Percentiles rank a stretch among this genome's conserved stretches.
phyloP scores from a whole-genome alignment of 305 asterid species.

The Fraxinus sp. region DNA sequence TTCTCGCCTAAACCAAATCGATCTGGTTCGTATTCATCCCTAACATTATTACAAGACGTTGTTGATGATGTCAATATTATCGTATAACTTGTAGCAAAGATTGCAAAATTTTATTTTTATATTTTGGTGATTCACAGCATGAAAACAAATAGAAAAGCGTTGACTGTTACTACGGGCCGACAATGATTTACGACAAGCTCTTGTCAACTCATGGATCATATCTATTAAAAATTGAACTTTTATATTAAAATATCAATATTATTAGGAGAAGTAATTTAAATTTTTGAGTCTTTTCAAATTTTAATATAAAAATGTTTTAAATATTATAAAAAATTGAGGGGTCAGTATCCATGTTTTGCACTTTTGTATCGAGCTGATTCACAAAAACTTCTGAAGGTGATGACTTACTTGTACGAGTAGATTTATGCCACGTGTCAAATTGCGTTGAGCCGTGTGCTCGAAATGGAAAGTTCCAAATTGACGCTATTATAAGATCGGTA shows the following conservation, averaged over 20 bases:
- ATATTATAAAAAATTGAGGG: not conserved
- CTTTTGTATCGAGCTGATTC: not conserved
- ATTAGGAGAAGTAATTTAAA: no score
- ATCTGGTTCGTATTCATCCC: not conserved
- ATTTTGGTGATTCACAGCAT: no score
- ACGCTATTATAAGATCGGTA: not conserved
- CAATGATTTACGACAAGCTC: not conserved
- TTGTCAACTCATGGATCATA: not conserved
- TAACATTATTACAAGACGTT: not conserved
- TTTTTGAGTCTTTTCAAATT: no score
- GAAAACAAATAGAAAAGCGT: no score
- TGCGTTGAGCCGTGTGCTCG: not conserved
- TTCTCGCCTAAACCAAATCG: not conserved
- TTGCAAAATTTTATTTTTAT: no score
- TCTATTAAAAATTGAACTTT: not conserved
- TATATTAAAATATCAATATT: no score
- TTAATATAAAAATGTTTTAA: no score
- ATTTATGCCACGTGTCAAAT: not conserved
- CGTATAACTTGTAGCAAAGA: not conserved
- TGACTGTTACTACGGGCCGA: not conserved
- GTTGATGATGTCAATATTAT: not conserved
- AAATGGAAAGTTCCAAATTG: not conserved
- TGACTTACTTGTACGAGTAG: slow-evolving; percentile 1
- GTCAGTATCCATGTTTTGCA: not conserved
- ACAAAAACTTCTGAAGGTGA: not conserved